Evolutionary conservation across 805 yeast genomes (phyloP).

Genomic region (Saturnispora silvae): DNA sequence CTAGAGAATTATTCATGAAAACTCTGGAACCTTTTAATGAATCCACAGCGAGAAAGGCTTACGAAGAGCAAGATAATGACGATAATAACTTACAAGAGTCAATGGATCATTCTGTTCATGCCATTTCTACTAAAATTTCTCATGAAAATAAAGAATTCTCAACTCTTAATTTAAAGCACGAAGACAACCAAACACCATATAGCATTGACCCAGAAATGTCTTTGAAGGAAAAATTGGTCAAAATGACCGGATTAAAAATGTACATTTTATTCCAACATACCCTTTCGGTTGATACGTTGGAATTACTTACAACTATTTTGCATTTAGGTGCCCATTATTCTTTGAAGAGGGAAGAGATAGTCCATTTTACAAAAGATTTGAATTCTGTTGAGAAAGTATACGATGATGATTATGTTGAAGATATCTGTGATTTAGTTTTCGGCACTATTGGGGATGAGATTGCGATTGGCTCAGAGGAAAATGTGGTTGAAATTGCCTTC

Average conservation of each 20-base stretch:
- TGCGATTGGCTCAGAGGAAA: slow-evolving; percentile 7
- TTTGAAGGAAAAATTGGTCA: neutral
- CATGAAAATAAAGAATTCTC: neutral
- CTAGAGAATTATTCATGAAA: slow-evolving; percentile 40
- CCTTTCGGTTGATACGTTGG: slow-evolving; percentile 8
- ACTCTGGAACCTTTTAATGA: neutral
- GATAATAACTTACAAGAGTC: neutral
- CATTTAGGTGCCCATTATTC: slow-evolving; percentile 15
- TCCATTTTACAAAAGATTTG: slow-evolving; percentile 17
- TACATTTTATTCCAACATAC: slow-evolving; percentile 7
- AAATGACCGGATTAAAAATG: slow-evolving; percentile 5
- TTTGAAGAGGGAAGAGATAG: slow-evolving; percentile 14
- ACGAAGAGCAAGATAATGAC: neutral
- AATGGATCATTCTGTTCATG: neutral
- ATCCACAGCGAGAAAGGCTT: neutral
- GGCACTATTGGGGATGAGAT: slow-evolving; percentile 7
- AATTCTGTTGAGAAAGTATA: slow-evolving; percentile 15
- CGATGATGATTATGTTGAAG: slow-evolving; percentile 8
- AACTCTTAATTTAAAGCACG: too few relatives aligned
- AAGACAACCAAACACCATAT: too few relatives aligned
- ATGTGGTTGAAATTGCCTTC: slow-evolving; percentile 8
- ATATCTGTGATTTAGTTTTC: slow-evolving; percentile 17
- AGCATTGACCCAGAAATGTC: too few relatives aligned
- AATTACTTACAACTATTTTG: slow-evolving; percentile 13
- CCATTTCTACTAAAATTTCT: neutral